A percentile compares a stretch with the other conserved stretches of the same genome.
These are phyloP conservation scores for Sordaria brevicollis DNA, from an alignment of 495 filamentous ascomycete species.

Conservation along the genomic window DNA sequence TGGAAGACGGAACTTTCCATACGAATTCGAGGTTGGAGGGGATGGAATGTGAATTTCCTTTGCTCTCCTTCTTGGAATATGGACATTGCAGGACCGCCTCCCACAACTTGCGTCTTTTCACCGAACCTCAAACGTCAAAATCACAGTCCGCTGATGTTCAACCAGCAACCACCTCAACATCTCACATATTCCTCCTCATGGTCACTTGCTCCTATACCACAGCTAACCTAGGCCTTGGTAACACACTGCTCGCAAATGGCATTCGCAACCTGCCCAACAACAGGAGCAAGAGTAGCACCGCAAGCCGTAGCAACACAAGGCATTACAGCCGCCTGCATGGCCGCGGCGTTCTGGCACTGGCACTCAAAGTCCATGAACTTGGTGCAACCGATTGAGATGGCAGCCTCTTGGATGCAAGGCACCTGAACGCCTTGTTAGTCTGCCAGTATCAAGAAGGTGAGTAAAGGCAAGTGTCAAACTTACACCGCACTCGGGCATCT, in stretches of 20 bases:
- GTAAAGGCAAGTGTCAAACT: not conserved
- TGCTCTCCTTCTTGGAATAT: not conserved
- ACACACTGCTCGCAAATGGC: conserved; percentile 8
- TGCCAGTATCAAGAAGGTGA: not conserved
- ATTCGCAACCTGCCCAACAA: conserved; percentile 3
- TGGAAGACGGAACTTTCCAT: not conserved
- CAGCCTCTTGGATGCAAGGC: not conserved
- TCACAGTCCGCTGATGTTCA: not conserved
- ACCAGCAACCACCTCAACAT: not conserved
- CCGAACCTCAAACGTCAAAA: too few relatives aligned
- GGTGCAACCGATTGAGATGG: conserved; percentile 6
- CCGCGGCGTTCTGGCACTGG: conserved; percentile 5
- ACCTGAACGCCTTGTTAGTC: not conserved
- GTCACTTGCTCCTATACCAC: not conserved
- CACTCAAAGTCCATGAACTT: conserved; percentile 6
- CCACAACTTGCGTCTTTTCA: too few relatives aligned
- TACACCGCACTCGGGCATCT: conserved; percentile 5
- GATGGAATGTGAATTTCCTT: not conserved
- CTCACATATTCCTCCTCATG: not conserved
- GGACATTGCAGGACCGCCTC: too few relatives aligned
- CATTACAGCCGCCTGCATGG: conserved; percentile 6
- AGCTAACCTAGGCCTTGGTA: not conserved
- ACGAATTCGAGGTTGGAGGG: not conserved
- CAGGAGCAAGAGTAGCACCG: not conserved
- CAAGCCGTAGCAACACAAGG: conserved; percentile 3